These are phyloP conservation scores for Ceratocystis diversiconidia DNA, from an alignment of 2,329 filamentous ascomycete species.

Conservation along the genomic window DNA sequence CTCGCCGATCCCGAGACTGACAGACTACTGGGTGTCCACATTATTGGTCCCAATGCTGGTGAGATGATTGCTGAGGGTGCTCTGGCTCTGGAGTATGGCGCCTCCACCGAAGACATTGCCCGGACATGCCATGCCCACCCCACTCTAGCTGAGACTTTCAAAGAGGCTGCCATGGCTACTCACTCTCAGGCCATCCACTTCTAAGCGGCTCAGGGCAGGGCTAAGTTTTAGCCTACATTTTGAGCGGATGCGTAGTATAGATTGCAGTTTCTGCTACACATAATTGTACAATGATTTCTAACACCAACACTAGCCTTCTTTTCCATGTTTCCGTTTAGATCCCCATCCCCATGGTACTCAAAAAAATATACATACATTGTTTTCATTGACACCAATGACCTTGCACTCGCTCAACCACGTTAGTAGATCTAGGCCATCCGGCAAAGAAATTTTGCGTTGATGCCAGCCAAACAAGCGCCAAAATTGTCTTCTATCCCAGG, in stretches of 20 bases:
- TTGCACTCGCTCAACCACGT: too few relatives aligned
- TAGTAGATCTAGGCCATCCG: too few relatives aligned
- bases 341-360: background rate
- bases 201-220: slow-evolving; percentile 33
- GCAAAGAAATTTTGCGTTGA: too few relatives aligned
- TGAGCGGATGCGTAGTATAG: slow-evolving; percentile 10
- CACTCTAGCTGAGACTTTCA: slow-evolving; percentile 92
- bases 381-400: background rate
- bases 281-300: slow-evolving; percentile 18
- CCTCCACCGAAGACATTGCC: slow-evolving; percentile 85
- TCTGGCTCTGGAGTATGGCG: slow-evolving; percentile 89
- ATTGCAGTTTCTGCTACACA: slow-evolving; percentile 11
- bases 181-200: slow-evolving; percentile 93
- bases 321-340: background rate
- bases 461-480: too few relatives aligned
- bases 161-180: slow-evolving; percentile 98
- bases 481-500: too few relatives aligned
- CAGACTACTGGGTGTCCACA: slow-evolving; percentile 87
- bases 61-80: slow-evolving; percentile 99
- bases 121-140: slow-evolving; percentile 95
- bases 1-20: slow-evolving; percentile 93
- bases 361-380: background rate
- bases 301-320: background rate
- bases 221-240: background rate
- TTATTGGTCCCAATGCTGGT: slow-evolving; percentile 86